A percentile compares a stretch with the other conserved stretches of the same genome.
These are phyloP conservation scores for Piper longum DNA, from an alignment of 164 flowering plant species.

Conservation along the genomic window DNA sequence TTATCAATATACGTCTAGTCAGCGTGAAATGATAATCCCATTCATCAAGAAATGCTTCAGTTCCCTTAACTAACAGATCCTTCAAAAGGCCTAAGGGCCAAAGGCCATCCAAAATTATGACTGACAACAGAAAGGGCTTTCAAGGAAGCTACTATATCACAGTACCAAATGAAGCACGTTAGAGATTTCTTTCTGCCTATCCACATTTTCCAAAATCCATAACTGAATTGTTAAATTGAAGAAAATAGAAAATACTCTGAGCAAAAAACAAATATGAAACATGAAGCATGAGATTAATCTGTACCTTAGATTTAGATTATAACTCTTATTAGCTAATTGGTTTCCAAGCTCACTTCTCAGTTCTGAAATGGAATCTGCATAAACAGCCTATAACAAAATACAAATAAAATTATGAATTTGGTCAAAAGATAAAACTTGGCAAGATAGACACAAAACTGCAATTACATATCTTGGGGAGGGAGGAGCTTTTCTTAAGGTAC, in stretches of 20 bases:
- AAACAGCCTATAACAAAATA: constrained; percentile 39
- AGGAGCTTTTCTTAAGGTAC: neutral
- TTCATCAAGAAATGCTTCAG: too few species aligned
- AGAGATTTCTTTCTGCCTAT: too few species aligned
- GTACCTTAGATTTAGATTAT: constrained; percentile 36
- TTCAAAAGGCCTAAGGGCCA: too few species aligned
- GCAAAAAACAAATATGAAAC: neutral
- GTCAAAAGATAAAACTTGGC: neutral
- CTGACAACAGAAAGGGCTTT: too few species aligned
- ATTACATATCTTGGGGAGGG: neutral
- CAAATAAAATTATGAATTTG: neutral
- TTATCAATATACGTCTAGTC: too few species aligned
- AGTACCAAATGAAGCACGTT: too few species aligned
- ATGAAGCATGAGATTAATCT: constrained; percentile 1
- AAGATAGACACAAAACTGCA: neutral
- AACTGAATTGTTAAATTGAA: too few species aligned
- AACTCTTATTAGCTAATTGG: constrained; percentile 68
- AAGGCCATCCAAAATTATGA: too few species aligned
- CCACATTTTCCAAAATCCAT: neutral
- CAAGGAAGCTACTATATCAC: too few species aligned
- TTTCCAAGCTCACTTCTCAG: constrained; percentile 85
- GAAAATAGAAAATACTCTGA: neutral
- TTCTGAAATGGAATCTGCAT: constrained; percentile 60
- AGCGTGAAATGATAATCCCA: too few species aligned
- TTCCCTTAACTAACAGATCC: too few species aligned